These are phyloP conservation scores for Solanum pimpinellifolium DNA, from an alignment of 257 asterid species.

Conservation along the genomic window DNA sequence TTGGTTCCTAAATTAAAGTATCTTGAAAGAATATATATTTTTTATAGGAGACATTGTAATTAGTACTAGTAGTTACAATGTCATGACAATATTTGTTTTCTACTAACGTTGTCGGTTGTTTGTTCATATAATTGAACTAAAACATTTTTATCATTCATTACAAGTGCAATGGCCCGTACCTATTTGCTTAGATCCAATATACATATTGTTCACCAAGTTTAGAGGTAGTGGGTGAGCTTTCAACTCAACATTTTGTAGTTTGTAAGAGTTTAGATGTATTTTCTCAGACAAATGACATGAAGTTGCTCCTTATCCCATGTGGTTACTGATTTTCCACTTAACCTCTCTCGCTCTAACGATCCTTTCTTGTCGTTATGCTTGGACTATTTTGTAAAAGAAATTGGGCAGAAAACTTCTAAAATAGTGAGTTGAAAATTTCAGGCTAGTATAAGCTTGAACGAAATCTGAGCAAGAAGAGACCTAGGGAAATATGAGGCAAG, in stretches of 20 bases:
- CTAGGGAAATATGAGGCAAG: neutral
- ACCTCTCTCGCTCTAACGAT: neutral
- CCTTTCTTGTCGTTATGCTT: neutral
- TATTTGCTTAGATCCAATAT: neutral
- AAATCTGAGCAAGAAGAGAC: neutral
- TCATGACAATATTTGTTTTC: neutral
- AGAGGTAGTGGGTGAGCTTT: neutral
- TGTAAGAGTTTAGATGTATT: neutral
- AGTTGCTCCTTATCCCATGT: neutral
- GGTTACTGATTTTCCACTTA: neutral
- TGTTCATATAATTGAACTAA: neutral
- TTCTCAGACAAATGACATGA: neutral
- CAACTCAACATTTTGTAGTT: neutral
- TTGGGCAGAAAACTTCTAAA: neutral
- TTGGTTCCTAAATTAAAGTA: neutral
- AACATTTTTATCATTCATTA: neutral
- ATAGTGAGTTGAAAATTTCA: neutral
- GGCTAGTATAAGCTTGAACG: neutral
- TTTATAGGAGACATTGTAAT: neutral
- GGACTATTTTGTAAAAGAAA: neutral
- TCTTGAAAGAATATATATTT: neutral
- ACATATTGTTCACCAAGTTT: neutral
- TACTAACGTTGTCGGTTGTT: neutral
- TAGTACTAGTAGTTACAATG: neutral
- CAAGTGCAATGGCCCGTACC: neutral